Conservation (phyloP, 129 eudicot species). For the Flaveria ramosissima region DNA sequence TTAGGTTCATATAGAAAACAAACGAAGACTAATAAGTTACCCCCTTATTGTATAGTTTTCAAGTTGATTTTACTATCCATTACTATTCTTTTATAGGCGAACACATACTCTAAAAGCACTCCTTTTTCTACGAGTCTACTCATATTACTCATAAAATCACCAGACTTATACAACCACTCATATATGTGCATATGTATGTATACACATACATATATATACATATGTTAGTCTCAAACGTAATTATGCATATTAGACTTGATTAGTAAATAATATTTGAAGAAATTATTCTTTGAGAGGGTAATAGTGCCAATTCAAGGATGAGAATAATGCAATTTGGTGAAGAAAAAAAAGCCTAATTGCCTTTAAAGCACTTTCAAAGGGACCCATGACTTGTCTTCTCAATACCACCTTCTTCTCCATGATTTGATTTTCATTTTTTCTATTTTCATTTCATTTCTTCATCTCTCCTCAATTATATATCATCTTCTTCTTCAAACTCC, state of each 20-base stretch:
- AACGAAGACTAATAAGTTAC: too few species aligned
- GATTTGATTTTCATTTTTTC: conserved; percentile 45
- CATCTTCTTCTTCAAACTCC: conserved; percentile 11
- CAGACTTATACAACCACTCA: too few species aligned
- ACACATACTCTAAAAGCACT: too few species aligned
- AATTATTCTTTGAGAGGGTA: conserved; percentile 38
- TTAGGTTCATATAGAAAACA: too few species aligned
- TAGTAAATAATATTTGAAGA: neutral
- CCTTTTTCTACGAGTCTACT: too few species aligned
- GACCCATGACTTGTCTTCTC: conserved; percentile 68
- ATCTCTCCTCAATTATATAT: conserved; percentile 49
- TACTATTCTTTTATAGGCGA: too few species aligned
- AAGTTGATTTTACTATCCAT: too few species aligned
- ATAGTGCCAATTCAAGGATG: conserved; percentile 53
- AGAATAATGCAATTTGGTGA: conserved; percentile 57
- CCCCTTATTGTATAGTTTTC: too few species aligned
- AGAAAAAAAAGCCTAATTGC: conserved; percentile 50
- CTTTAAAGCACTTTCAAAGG: conserved; percentile 66
- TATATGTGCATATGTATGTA: too few species aligned
- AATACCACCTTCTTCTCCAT: conserved; percentile 48
- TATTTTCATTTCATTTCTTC: conserved; percentile 11
- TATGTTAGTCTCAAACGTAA: neutral
- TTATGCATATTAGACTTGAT: neutral
- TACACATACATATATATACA: neutral
- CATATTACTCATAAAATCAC: too few species aligned